phyloP scores from a whole-genome alignment of 192 early-diverging fungal species.

The Lobosporangium transversale region DNA sequence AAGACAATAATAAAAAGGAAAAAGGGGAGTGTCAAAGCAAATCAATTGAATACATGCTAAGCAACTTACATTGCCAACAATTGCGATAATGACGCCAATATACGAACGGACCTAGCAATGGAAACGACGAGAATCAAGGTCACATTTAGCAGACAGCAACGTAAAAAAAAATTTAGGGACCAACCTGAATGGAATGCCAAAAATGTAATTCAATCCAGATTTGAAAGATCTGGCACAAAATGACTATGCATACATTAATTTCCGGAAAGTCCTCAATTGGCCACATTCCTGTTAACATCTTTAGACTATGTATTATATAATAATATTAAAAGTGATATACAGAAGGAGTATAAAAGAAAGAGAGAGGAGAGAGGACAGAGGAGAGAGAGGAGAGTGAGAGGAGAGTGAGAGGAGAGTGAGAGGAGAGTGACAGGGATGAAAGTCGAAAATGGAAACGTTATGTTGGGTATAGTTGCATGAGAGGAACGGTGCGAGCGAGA shows the following conservation, averaged over 20 bases:
- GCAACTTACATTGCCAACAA: conserved; percentile 68
- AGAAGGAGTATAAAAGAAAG: neutral
- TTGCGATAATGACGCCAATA: conserved; percentile 71
- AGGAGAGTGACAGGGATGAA: neutral
- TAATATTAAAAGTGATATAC: neutral
- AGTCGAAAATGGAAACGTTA: conserved; percentile 4
- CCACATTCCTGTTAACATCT: conserved; percentile 36
- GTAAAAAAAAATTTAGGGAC: too few relatives aligned
- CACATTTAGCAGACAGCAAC: too few relatives aligned
- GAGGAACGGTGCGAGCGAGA: neutral
- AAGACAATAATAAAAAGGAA: too few relatives aligned
- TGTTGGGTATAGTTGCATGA: neutral
- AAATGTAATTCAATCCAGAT: too few relatives aligned
- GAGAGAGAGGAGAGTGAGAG: neutral
- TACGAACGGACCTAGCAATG: conserved; percentile 61
- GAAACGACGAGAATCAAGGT: neutral
- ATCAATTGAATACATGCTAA: too few relatives aligned
- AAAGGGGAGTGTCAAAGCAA: too few relatives aligned
- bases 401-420: neutral
- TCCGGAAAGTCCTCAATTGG: conserved; percentile 53
- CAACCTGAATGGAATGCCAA: too few relatives aligned
- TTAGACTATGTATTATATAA: neutral
- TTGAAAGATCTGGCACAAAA: too few relatives aligned
- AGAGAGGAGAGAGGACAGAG: neutral
- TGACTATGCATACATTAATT: conserved; percentile 56